phyloP scores from a whole-genome alignment of 2,329 filamentous ascomycete species.

The Talaromyces islandicus region DNA sequence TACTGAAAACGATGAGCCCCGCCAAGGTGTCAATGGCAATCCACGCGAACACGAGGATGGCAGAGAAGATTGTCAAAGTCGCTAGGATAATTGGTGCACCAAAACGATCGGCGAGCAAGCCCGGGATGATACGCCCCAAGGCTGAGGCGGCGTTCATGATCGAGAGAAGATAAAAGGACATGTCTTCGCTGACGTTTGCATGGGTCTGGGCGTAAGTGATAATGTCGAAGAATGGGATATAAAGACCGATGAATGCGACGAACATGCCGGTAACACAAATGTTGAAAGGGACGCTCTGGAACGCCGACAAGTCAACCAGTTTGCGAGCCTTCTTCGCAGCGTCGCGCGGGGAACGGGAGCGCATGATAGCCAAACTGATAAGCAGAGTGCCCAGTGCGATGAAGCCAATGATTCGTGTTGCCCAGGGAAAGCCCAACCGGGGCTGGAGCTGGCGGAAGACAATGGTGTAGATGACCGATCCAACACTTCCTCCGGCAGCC shows the following conservation, averaged over 20 bases:
- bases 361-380: constrained; percentile 35
- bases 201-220: constrained; percentile 18
- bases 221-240: constrained; percentile 39
- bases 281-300: constrained; percentile 49
- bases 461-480: constrained; percentile 52
- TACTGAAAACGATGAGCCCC: constrained; percentile 39
- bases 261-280: constrained; percentile 52
- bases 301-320: constrained; percentile 49
- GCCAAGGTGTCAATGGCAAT: constrained; percentile 36
- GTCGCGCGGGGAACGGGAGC: constrained; percentile 35
- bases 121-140: constrained; percentile 54
- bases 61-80: constrained; percentile 29
- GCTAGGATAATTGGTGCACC: constrained; percentile 52
- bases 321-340: constrained; percentile 36
- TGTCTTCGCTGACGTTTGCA: constrained; percentile 13
- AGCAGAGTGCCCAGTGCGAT: constrained; percentile 45
- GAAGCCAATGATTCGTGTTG: constrained; percentile 59
- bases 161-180: constrained; percentile 57
- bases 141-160: constrained; percentile 61
- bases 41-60: constrained; percentile 37
- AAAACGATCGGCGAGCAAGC: constrained; percentile 52
- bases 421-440: constrained; percentile 51
- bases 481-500: constrained; percentile 53
- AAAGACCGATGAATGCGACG: constrained; percentile 45
- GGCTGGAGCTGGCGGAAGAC: constrained; percentile 38